A percentile compares a stretch with the other conserved stretches of the same genome.
phyloP scores from a whole-genome alignment of 352 stramenopile species.

The Blastocystis sp. region DNA sequence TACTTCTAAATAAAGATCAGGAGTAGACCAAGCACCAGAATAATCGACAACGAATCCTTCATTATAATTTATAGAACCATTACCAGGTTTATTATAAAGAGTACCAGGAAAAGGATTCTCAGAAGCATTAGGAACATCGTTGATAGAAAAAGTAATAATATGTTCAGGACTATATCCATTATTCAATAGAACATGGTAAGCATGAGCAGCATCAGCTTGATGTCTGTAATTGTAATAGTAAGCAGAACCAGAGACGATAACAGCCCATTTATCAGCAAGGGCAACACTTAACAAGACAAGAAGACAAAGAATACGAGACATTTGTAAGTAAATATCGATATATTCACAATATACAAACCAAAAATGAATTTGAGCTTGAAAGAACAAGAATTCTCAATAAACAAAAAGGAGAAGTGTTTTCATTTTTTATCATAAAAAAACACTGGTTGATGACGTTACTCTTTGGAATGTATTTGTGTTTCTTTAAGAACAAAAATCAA shows the following conservation, averaged over 20 bases:
- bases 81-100: conserved; percentile 58
- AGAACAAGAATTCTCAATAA: no score
- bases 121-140: conserved; percentile 55
- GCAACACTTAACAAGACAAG: no score
- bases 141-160: conserved; percentile 69
- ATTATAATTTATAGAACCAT: conserved; percentile 58
- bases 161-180: conserved; percentile 61
- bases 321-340: no score
- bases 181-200: conserved; percentile 62
- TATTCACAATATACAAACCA: no score
- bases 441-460: no score
- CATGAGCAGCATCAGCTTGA: conserved; percentile 47
- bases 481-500: no score
- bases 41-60: conserved; percentile 33
- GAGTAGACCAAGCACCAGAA: conserved; percentile 19
- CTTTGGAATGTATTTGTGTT: no score
- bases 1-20: conserved; percentile 31
- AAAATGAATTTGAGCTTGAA: no score
- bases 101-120: conserved; percentile 59
- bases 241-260: conserved; percentile 31
- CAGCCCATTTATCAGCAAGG: conserved; percentile 30
- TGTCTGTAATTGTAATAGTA: conserved; percentile 45
- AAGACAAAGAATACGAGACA: no score
- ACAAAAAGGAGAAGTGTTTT: no score
- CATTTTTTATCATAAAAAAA: no score